Evolutionary conservation across 257 asterid genomes (phyloP), one percentile per base, ranked within the genome.

Genomic region (Solanum ossicruentum): DNA sequence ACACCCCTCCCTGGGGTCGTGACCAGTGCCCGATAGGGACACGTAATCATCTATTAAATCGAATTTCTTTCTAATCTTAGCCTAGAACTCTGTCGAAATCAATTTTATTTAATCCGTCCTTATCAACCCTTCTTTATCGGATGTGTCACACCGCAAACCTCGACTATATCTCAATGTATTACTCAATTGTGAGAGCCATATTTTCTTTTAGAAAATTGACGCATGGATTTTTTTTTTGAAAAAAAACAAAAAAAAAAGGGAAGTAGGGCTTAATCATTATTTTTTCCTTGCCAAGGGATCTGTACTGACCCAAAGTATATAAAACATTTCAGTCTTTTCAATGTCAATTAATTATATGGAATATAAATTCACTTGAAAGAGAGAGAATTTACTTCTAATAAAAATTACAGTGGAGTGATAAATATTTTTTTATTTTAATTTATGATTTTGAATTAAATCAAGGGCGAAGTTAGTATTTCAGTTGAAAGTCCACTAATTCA

Each of bases 281-380:
- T n/a, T 11, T 72, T 20, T n/a, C 1, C n/a, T 7, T 51, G 88
- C 88, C 81, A 90, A 83, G 92, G 94, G 91, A 85, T 49, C 87
- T 90, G 92, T 65, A 82, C 87, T 72, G 86, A 86, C 18, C 47
- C 75, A 83, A 56, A 36, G 36, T 1, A 57, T 65, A 61, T 47
- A 71, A 87, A 6, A 15, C 16, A 41, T 80, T 81, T 84, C 52
- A 80, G 87, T 80, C 89, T 85, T 88, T 78, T 86, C 89, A 28
- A 28, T 54, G 32, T 60, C 71, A 69, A 75, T n/a, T 51, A 75
- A 23, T 77, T 51, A 77, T 51, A 51, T 77, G 15, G 43, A 77
- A 77, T 56, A 78, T 52, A 78, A 52, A 26, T 52, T 26, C 47
- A 26, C 82, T 51, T 78, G 26, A 52, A 77, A 26, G 65, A 1